Evolutionary conservation across 2,329 filamentous ascomycete species (phyloP).

Genomic region (Aspergillus uvarum): DNA sequence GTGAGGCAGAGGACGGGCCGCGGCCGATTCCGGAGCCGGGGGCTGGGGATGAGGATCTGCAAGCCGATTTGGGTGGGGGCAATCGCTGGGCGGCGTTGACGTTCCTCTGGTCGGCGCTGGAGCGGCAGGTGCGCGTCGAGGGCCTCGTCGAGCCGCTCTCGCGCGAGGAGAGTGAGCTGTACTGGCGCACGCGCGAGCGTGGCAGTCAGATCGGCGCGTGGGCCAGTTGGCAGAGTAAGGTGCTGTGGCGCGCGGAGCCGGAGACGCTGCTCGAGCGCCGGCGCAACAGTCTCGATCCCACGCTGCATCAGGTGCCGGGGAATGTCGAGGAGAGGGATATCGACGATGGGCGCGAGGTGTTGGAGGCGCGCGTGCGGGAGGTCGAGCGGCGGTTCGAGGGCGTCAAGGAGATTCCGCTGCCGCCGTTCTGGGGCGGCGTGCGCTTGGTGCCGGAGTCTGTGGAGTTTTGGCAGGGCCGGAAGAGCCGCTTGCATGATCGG

Average conservation of each 20-base stretch:
- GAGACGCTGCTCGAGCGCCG: slow-evolving; percentile 24
- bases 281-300: slow-evolving; percentile 25
- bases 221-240: slow-evolving; percentile 85
- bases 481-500: slow-evolving; percentile 88
- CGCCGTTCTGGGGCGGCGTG: slow-evolving; percentile 91
- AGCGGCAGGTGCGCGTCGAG: slow-evolving; percentile 90
- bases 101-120: slow-evolving; percentile 85
- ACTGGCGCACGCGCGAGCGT: slow-evolving; percentile 66
- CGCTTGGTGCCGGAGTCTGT: slow-evolving; percentile 80
- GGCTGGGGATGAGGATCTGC: slow-evolving; percentile 21
- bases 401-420: slow-evolving; percentile 78
- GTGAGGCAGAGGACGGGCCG: slow-evolving; percentile 19
- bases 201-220: slow-evolving; percentile 86
- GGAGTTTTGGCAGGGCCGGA: slow-evolving; percentile 94
- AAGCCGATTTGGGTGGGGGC: slow-evolving; percentile 19
- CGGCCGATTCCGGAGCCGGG: slow-evolving; percentile 64
- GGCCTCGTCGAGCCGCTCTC: slow-evolving; percentile 68
- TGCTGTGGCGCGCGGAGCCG: slow-evolving; percentile 53
- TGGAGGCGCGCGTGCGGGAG: slow-evolving; percentile 77
- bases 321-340: slow-evolving; percentile 38
- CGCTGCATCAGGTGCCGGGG: slow-evolving; percentile 22
- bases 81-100: slow-evolving; percentile 81
- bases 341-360: slow-evolving; percentile 68
- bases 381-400: slow-evolving; percentile 73
- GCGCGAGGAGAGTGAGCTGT: slow-evolving; percentile 68